Percentiles rank a stretch among this genome's conserved stretches.
Conservation (phyloP, 108 stramenopile species). For the Pseudonitzschia multiseries region DNA sequence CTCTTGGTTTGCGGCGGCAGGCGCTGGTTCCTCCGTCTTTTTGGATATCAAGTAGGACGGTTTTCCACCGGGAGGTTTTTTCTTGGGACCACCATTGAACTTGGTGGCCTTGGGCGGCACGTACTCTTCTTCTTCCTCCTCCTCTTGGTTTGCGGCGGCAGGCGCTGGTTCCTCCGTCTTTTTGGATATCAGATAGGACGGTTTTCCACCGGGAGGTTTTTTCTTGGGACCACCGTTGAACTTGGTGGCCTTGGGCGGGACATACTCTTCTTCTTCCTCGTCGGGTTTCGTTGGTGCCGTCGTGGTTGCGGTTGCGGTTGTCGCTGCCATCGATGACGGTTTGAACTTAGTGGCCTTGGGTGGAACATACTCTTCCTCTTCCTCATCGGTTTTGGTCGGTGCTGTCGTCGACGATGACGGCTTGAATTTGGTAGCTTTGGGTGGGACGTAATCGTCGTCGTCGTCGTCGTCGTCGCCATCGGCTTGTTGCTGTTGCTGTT, state of each 20-base stretch:
- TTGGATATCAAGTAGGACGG: conserved; percentile 5
- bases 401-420: not conserved
- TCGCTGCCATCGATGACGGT: not conserved
- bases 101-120: not conserved
- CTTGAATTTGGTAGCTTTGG: not conserved
- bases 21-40: not conserved
- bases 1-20: not conserved
- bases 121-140: not conserved
- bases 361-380: no score
- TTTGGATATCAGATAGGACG: conserved; percentile 6
- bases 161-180: not conserved
- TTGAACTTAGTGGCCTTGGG: no score
- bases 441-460: not conserved
- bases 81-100: not conserved
- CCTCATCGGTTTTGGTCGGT: not conserved
- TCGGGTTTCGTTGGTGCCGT: not conserved
- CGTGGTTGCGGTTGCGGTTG: not conserved
- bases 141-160: not conserved
- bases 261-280: no score
- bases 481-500: not conserved
- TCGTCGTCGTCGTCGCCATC: not conserved
- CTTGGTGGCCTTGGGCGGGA: no score
- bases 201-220: conserved; percentile 5
- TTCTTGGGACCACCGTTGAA: not conserved
- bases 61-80: conserved; percentile 6